These are phyloP conservation scores for Quercus bicolor DNA, from an alignment of 306 rosid genomes.

Conservation along the genomic window DNA sequence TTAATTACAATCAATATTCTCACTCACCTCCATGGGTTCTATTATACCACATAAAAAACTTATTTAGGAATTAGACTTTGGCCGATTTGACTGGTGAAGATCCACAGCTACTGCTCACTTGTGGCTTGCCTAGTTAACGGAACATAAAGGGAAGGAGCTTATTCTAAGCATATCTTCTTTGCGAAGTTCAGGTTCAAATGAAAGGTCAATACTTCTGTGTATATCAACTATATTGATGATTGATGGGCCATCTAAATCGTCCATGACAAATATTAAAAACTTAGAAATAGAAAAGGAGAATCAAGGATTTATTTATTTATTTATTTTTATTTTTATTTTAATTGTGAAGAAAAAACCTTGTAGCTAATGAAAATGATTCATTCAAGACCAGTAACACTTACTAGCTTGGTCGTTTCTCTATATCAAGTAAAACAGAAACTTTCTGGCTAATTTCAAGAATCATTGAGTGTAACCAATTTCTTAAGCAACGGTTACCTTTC, in stretches of 20 bases:
- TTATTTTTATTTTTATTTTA: too few species aligned
- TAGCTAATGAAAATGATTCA: constrained; percentile 85
- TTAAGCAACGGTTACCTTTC: constrained; percentile 76
- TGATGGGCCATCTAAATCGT: constrained; percentile 1
- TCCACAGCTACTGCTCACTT: not conserved
- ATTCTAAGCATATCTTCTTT: not conserved
- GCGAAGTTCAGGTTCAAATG: not conserved
- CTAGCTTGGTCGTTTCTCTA: constrained; percentile 46
- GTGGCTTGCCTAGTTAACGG: not conserved
- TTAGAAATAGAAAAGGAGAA: not conserved
- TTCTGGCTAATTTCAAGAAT: constrained; percentile 41
- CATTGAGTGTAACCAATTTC: constrained; percentile 63
- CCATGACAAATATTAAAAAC: not conserved
- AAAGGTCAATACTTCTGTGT: not conserved
- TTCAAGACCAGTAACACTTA: constrained; percentile 66
- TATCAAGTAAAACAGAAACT: constrained; percentile 36
- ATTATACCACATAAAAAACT: too few species aligned
- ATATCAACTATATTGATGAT: not conserved
- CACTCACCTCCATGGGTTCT: too few species aligned
- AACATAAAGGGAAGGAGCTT: not conserved
- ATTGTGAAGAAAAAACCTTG: constrained; percentile 47
- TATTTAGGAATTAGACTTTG: too few species aligned
- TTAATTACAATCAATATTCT: too few species aligned
- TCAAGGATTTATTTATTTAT: not conserved
- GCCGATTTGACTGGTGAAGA: not conserved